Conservation (phyloP, 495 filamentous ascomycete species). For the Aspergillus affinis region DNA sequence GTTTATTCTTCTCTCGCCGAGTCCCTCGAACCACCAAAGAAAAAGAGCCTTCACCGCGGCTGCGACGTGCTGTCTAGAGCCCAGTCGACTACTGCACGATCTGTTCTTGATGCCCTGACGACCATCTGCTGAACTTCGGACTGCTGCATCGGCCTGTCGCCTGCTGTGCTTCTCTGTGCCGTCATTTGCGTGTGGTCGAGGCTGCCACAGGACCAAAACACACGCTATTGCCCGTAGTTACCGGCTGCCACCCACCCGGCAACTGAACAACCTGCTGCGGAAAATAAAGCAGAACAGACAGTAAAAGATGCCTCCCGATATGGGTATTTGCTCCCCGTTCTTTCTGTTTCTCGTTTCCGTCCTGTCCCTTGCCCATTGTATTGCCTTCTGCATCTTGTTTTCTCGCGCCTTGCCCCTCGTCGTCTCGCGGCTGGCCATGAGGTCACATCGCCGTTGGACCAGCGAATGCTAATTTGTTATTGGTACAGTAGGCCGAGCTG, state of each 20-base stretch:
- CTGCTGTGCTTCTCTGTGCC: constrained; percentile 5
- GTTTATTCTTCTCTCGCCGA: constrained; percentile 31
- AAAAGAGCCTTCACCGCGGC: constrained; percentile 15
- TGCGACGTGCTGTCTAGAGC: constrained; percentile 24
- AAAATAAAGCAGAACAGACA: constrained; percentile 2
- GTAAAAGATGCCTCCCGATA: constrained; percentile 31
- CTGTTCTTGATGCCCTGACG: constrained; percentile 17
- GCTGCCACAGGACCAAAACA: constrained; percentile 33
- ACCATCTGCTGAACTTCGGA: not conserved
- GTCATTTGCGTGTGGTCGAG: constrained; percentile 23
- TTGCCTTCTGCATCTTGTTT: not conserved
- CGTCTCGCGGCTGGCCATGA: not conserved
- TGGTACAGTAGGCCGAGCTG: constrained; percentile 25
- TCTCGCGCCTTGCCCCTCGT: not conserved
- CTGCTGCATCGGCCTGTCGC: not conserved
- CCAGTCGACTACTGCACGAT: constrained; percentile 11
- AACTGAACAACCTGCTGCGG: constrained; percentile 13
- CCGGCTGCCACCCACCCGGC: constrained; percentile 25
- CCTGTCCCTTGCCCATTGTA: not conserved
- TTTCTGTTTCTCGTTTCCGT: not conserved
- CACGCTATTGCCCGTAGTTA: constrained; percentile 34
- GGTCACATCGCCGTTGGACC: not conserved
- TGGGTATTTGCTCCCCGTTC: constrained; percentile 20
- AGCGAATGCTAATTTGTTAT: constrained; percentile 22
- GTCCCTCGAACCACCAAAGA: constrained; percentile 13